Base-by-base conservation (phyloP, 2,329 filamentous ascomycete genomes). In the Fusarium albidum region DNA sequence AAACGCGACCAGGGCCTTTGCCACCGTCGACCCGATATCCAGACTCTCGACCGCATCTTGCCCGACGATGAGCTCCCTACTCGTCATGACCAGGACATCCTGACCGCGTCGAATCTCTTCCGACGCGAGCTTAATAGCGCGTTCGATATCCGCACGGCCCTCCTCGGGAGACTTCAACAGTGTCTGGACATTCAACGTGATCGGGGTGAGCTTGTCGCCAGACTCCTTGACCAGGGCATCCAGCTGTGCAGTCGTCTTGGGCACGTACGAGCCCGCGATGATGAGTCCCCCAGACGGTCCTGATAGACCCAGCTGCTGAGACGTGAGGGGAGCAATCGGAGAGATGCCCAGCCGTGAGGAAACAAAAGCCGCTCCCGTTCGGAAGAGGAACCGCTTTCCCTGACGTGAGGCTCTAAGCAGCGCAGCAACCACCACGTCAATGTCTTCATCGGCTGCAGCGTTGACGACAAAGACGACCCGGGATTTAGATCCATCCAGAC, bases 31-130 rank as follows among this genome's bases (percentile, higher is more conserved):
- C 2, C 82, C 82, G 49, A 85, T 84, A 21, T 79, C 74, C 26
- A 86, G 66, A 45, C 77, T 82, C 15, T 75, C 75, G 5, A 75
- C 67, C 44, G 78, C 80, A 59, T 85, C 80, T 0, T 65, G 65
- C 0, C 65, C 64, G 3, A 62, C 76, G 17, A 85, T 73, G 1
- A 86, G 68, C 29, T 77, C 74, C 2, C 83, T 75, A 32, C 79
- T 82, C 3, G 83, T 86, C 82, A 85, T 86, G 31, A 85, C 72
- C 0, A 85, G 71, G 3, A 83, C 80, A 51, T 85, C 82, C 45
- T 76, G 71, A 0, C 81, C 80, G 3, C 70, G 61, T 4, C 61
- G 53, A 6, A 85, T 73, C 44, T 75, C 59, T 2, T 67, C 45
- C 5, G 77, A 74, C 0, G 76, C 74, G 7, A 66, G 55, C 1